phyloP scores from a whole-genome alignment of 2,329 filamentous ascomycete genomes.

The Fusarium torulosum region DNA sequence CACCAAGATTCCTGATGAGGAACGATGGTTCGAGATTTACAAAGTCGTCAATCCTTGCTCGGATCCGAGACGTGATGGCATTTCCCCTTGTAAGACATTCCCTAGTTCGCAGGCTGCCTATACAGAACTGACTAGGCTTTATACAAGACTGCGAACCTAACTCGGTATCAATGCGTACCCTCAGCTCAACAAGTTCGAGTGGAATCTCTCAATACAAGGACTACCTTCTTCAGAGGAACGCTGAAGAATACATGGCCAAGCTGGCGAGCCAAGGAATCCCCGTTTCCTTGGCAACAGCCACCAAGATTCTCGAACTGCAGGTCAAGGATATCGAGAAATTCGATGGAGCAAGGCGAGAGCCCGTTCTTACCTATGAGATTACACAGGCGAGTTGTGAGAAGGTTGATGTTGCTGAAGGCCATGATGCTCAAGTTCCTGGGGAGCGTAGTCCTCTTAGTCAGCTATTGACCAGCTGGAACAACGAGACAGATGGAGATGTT shows the following conservation, averaged over 20 bases:
- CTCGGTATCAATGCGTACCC: not conserved
- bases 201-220: not conserved
- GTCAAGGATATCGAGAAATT: not conserved
- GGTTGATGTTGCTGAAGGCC: not conserved
- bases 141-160: not conserved
- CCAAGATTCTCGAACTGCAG: not conserved
- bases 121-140: not conserved
- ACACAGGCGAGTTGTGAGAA: not conserved
- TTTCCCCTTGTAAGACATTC: not conserved
- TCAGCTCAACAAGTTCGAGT: not conserved
- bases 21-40: not conserved
- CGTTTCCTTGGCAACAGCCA: not conserved
- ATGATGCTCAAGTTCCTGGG: not conserved
- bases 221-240: not conserved
- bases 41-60: not conserved
- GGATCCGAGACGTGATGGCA: accelerated
- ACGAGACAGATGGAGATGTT: not conserved
- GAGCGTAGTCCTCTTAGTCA: not conserved
- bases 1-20: not conserved
- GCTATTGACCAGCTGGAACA: not conserved
- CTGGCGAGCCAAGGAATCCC: not conserved
- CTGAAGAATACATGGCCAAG: not conserved
- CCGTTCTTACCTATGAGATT: not conserved
- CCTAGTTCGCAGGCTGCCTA: not conserved
- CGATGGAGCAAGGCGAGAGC: not conserved